Evolutionary conservation across 2,329 filamentous ascomycete species (phyloP), one percentile per base, ranked within the genome.

Genomic region (Trichoderma semiorbis): DNA sequence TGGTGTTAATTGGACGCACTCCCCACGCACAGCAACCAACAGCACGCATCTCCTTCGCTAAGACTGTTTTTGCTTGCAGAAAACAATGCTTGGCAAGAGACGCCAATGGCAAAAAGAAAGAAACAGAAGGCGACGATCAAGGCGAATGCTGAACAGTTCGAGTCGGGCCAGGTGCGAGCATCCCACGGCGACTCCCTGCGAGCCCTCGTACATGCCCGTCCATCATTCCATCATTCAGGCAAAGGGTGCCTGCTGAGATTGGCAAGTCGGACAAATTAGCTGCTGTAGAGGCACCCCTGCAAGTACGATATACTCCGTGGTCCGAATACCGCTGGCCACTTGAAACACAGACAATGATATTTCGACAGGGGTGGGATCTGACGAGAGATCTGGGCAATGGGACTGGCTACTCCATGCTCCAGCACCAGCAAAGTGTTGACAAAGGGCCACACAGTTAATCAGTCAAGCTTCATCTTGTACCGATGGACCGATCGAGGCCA

Each of bases 401-500:
- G 28, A 12, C 30, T 60, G 57, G 12, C 18, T 36, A 28, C 39
- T 53, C 67, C 21, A 28, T 28, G 24, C 55, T 18, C 55, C 28
- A 28, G 18, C 28, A 50, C 34, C 57, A 62, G 24, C 30, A 50
- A n/a, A 50, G 43, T 10, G 43, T n/a, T 53, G 21, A 62, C 39
- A 21, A 34, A 16, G 18, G 4, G 39, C 28, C 66, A 11, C 28
- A 16, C 50, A 34, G 2, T 55, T 24, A 11, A 53, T 3, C 43
- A 43, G 18, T 6, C 34, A 36, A 36, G 34, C 18, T 50, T 10
- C 43, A 18, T 58, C 28, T 30, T n/a, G 24, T 11, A 18, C 30
- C 55, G 21, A 61, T 61, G 36, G 66, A 62, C 36, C 39, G 55
- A 69, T 18, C 55, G 66, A 69, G 66, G 55, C 67, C 67, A 36